Base-by-base conservation (phyloP, 768 basidiomycete genomes). In the Cystoderma amianthinum region DNA sequence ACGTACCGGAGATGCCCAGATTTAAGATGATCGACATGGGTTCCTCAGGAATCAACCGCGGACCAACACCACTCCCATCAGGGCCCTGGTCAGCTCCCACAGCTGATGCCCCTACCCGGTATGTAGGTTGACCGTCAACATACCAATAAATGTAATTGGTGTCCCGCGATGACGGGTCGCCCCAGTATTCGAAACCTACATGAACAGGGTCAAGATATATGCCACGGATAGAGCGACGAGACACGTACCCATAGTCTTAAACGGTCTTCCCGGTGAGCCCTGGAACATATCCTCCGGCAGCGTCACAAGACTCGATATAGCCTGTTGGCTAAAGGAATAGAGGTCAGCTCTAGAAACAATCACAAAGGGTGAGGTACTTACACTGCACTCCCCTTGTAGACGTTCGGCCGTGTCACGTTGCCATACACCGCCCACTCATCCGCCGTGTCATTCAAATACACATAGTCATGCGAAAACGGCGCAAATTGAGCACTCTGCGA, bases 71-170 rank as follows among this genome's bases (percentile, higher is more conserved):
- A 6, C 64, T 65, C 1, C 72, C 74, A 6, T 45, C 53, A 0
- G 48, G 4, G 0, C 59, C 57, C 42, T 59, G 70, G n/a, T 28
- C 25, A 28, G 25, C 7, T 28, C 25, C 25, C 25, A 28, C 25
- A 7, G 25, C 25, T 7, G 25, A 28, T 28, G 25, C 25, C 7
- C 25, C 25, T n/a, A 28, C 25, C 7, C 25, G 25, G n/a, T 28
- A n/a, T 7, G 7, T 28, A 7, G 7, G 25, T n/a, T 28, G 25
- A 7, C 25, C 25, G n/a, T 28, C 25, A 28, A 28, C 25, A 7
- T 28, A n/a, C 92, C 92, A 93, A 4, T 81, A 80, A 43, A 93
- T 79, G 52, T 72, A 84, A 0, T 85, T 85, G 53, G 7, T 28
- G 7, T 28, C 25, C 7, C 25, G n/a, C 25, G 7, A 7, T 7